These are phyloP conservation scores for Huntiella moniliformis DNA, from an alignment of 2,329 filamentous ascomycete genomes.

Conservation along the genomic window DNA sequence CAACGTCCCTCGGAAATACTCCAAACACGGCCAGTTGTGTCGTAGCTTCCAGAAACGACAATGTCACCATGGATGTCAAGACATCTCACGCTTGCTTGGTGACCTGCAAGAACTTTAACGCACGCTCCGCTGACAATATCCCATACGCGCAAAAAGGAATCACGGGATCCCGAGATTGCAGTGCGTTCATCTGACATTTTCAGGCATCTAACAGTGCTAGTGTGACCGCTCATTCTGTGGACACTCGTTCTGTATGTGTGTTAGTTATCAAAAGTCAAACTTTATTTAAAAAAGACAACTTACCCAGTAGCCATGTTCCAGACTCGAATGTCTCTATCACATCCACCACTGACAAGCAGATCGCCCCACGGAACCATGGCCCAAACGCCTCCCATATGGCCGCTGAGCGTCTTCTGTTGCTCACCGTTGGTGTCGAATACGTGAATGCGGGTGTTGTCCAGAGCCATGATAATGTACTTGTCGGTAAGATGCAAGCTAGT, in stretches of 20 bases:
- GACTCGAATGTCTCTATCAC: conserved; percentile 87
- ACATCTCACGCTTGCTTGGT: conserved; percentile 88
- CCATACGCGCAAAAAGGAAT: conserved; percentile 90
- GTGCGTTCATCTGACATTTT: conserved; percentile 94
- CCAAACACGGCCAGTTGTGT: conserved; percentile 93
- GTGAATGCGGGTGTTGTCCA: conserved; percentile 97
- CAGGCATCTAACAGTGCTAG: conserved; percentile 85
- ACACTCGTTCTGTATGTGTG: conserved; percentile 28
- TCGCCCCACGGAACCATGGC: conserved; percentile 98
- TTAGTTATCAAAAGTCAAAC: background rate
- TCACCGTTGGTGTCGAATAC: conserved; percentile 88
- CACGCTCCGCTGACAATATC: conserved; percentile 77
- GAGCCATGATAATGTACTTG: conserved; percentile 91
- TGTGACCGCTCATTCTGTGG: conserved; percentile 77
- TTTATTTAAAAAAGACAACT: conserved; percentile 16
- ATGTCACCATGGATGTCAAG: conserved; percentile 91
- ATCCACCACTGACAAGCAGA: conserved; percentile 84
- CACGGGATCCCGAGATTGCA: conserved; percentile 87
- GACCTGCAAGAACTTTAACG: conserved; percentile 78
- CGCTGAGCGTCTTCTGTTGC: conserved; percentile 72
- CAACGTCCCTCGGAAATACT: conserved; percentile 92
- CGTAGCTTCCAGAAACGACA: conserved; percentile 95
- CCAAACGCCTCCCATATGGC: conserved; percentile 98
- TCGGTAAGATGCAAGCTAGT: conserved; percentile 86
- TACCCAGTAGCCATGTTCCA: conserved; percentile 93